Conservation (phyloP, 2,329 filamentous ascomycete species). For the Keithomyces neogunnii region DNA sequence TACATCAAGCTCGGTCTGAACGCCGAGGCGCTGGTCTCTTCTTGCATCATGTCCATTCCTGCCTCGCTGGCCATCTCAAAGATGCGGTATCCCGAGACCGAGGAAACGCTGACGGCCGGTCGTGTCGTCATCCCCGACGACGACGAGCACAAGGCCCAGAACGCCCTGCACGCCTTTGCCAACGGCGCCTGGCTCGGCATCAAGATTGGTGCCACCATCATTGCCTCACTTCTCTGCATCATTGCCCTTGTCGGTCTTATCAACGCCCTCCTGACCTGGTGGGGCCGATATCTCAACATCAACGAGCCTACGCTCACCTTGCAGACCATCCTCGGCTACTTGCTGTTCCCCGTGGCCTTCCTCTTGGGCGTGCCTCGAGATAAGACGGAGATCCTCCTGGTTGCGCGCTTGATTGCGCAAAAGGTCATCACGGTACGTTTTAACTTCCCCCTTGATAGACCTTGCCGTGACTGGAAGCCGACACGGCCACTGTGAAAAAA, state of each 20-base stretch:
- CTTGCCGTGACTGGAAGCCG: no score
- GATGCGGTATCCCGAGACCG: conserved; percentile 79
- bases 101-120: conserved; percentile 77
- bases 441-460: no score
- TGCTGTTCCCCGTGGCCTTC: conserved; percentile 72
- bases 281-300: conserved; percentile 71
- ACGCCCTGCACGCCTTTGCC: conserved; percentile 76
- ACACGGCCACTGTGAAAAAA: no score
- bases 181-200: conserved; percentile 80
- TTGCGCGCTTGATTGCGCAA: conserved; percentile 70
- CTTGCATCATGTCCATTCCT: conserved; percentile 92
- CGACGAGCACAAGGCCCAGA: conserved; percentile 65
- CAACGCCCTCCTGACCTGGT: conserved; percentile 76
- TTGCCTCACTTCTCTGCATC: conserved; percentile 73
- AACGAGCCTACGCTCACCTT: conserved; percentile 59
- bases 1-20: conserved; percentile 82
- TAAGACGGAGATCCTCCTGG: conserved; percentile 57
- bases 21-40: conserved; percentile 76
- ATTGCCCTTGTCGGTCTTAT: conserved; percentile 66
- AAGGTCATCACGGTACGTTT: conserved; percentile 65
- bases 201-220: conserved; percentile 79
- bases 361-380: conserved; percentile 68
- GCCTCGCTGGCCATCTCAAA: conserved; percentile 85
- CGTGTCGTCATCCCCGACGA: conserved; percentile 75
- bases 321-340: conserved; percentile 66